Conservation (phyloP, 1,284 basidiomycete species). For the Apiotrichum gracile region DNA sequence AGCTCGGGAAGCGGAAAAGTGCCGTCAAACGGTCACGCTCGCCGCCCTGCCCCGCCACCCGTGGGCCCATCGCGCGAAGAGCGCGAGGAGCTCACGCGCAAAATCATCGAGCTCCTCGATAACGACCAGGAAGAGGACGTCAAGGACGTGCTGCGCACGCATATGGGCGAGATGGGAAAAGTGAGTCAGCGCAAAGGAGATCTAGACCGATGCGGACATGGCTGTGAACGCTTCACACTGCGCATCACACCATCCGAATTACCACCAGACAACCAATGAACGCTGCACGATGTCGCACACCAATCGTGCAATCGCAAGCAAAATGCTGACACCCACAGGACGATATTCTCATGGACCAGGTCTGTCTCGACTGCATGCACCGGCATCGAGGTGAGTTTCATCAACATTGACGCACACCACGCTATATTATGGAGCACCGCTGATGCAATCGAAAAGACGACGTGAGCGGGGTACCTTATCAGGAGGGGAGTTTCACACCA, state of each 20-base stretch:
- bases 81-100: constrained; percentile 55
- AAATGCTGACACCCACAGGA: constrained; percentile 29
- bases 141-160: constrained; percentile 64
- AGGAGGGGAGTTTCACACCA: constrained; percentile 37
- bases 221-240: background rate
- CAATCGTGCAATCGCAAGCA: too few species aligned
- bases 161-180: constrained; percentile 66
- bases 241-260: background rate
- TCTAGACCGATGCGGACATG: background rate
- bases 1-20: background rate
- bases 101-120: constrained; percentile 64
- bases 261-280: background rate
- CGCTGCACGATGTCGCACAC: too few species aligned
- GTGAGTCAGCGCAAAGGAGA: constrained; percentile 39
- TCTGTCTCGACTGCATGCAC: constrained; percentile 48
- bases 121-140: constrained; percentile 80
- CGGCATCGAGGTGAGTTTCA: constrained; percentile 51
- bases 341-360: constrained; percentile 45
- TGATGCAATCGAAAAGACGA: constrained; percentile 32
- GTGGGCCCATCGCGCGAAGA: constrained; percentile 19
- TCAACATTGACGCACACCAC: background rate
- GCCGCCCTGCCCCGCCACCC: background rate
- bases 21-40: background rate
- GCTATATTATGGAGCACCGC: background rate
- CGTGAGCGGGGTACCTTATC: constrained; percentile 39